Conservation (phyloP, 2,329 filamentous ascomycete genomes). For the Penicillium paneum region DNA sequence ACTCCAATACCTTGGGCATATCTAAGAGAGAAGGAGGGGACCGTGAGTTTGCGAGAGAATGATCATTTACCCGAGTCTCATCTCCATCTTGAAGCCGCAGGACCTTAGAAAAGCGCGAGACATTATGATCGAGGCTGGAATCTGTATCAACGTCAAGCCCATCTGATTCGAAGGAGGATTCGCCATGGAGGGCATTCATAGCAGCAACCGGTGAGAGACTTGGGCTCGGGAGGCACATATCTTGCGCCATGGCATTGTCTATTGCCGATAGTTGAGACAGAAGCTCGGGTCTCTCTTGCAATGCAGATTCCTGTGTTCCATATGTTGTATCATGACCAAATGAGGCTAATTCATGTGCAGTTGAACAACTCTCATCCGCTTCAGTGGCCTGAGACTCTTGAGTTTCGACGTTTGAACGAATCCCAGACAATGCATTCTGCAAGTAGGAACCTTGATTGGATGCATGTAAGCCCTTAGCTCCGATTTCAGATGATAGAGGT, state of each 20-base stretch:
- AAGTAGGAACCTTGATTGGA: conserved; percentile 9
- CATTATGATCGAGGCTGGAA: conserved; percentile 41
- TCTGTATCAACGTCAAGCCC: conserved; percentile 43
- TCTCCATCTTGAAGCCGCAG: conserved; percentile 20
- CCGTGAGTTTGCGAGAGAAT: conserved; percentile 22
- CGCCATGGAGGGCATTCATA: conserved; percentile 55
- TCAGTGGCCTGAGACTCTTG: conserved; percentile 12
- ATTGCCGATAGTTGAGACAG: conserved; percentile 49
- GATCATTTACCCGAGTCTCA: conserved; percentile 8
- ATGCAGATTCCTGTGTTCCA: conserved; percentile 18
- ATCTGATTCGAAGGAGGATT: conserved; percentile 44
- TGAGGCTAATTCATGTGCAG: conserved; percentile 14
- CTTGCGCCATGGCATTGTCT: conserved; percentile 71
- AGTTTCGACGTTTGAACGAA: background rate
- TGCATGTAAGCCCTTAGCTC: conserved; percentile 16
- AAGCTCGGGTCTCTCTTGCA: conserved; percentile 22
- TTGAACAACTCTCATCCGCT: conserved; percentile 7
- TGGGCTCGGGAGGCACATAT: conserved; percentile 90
- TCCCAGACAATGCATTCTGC: conserved; percentile 17
- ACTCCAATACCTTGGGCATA: conserved; percentile 80
- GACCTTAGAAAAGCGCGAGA: conserved; percentile 24
- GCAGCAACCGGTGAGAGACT: conserved; percentile 87
- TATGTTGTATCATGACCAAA: conserved; percentile 27
- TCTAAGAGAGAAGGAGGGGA: conserved; percentile 60
- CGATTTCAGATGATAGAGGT: conserved; percentile 33